Conservation (phyloP, 306 rosid genomes). For the Cyclanthera cordifolia region DNA sequence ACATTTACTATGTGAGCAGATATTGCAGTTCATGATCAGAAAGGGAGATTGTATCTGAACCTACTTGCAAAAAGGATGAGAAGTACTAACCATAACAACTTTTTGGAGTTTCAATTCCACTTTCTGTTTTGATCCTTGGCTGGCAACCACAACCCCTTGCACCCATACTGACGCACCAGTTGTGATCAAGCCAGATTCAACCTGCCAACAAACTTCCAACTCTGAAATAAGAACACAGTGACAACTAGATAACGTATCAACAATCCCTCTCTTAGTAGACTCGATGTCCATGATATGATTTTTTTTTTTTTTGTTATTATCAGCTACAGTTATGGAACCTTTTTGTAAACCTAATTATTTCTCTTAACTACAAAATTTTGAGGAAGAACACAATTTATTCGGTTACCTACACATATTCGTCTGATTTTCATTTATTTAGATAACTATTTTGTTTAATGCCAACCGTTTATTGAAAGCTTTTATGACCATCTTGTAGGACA, state of each 20-base stretch:
- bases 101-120: slow-evolving; percentile 81
- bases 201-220: slow-evolving; percentile 44
- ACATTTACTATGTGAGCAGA: neutral
- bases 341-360: neutral
- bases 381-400: neutral
- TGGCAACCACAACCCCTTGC: slow-evolving; percentile 64
- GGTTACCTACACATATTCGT: neutral
- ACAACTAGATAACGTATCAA: slow-evolving; percentile 11
- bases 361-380: neutral
- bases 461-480: neutral
- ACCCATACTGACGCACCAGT: slow-evolving; percentile 91
- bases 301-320: neutral
- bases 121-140: slow-evolving; percentile 85
- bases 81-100: slow-evolving; percentile 59
- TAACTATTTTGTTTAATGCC: neutral
- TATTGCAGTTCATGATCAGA: neutral
- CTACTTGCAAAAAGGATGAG: slow-evolving; percentile 4
- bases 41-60: neutral
- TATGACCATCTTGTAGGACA: neutral
- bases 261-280: slow-evolving; percentile 2
- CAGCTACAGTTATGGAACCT: neutral
- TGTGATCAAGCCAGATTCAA: slow-evolving; percentile 55
- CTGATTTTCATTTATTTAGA: neutral
- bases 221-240: slow-evolving; percentile 22
- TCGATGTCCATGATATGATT: neutral